Base-by-base conservation (phyloP, 768 basidiomycete species). In the Leucosporidium scottii region DNA sequence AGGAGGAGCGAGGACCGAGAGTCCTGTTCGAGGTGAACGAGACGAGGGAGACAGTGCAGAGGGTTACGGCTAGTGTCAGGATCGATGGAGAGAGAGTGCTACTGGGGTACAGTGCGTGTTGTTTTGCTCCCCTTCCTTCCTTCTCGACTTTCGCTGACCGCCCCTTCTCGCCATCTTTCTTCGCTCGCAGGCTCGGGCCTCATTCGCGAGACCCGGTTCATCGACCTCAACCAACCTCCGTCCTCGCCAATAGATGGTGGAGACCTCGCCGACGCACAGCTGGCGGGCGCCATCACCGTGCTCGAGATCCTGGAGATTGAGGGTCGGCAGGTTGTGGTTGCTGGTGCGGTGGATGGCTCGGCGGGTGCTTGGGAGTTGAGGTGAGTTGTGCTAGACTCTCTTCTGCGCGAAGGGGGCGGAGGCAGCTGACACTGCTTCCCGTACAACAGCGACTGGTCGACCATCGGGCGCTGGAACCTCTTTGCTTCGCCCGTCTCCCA, bases 261-360 rank as follows among this genome's bases (percentile, higher is more conserved):
- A 20, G 20, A 4, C 18, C 2, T 31, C 44, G 25, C 28, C 50
- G 1, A 4, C 0, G 56, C 50, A 8, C 18, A 47, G 20, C 62
- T 70, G 12, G 17, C 17, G 18, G 73, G 71, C 25, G 68, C 68
- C 0, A 59, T 72, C 55, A 69, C 64, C 0, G 53, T 64, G 0
- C 34, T 62, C 20, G 61, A 81, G 77, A 76, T 58, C 72, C 77
- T 66, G 78, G 79, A n/a, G 64, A 53, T 54, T 50, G 81, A 12
- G 47, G 73, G 10, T 64, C 74, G 57, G 67, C 77, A 15, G 23
- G 83, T 85, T 39, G 79, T 93, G 21, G 78, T 90, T 20, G 90
- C 88, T 20, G 90, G 91, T 3, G 84, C 82, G 0, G 87, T 88
- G 65, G 88, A 90, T 73, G 91, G 91, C 4, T 85, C 86, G 0